Evolutionary conservation across 352 stramenopile species (phyloP), one percentile per base, ranked within the genome.

Genomic region (Globisporangium camurandrum): DNA sequence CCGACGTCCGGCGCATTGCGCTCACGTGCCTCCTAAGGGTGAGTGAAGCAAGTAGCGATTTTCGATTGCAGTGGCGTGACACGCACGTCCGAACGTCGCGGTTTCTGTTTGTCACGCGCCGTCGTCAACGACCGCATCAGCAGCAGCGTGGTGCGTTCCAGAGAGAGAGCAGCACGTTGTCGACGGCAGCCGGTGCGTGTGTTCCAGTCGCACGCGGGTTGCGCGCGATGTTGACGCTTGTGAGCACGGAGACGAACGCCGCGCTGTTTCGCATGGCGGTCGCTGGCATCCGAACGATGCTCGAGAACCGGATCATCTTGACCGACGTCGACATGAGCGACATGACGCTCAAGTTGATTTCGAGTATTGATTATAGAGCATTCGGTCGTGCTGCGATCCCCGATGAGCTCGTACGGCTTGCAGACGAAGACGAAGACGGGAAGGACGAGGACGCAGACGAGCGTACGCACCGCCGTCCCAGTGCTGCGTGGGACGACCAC

Each of bases 321-420:
- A 59, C 71, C 46, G 80, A 94, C 57, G 74, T 92, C n/a, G 80
- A 94, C 58, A 64, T 94, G n/a, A 90, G 69, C 42, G 83, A 94
- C 49, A 66, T 85, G 22, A 70, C 67, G 28, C 63, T 82, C 14
- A 94, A 94, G 54, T 56, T 94, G 19, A 69, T 91, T 24, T 83
- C 80, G 6, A 90, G 77, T 53, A 81, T 94, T 43, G 75, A 91
- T 48, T 94, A 86, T 41, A 68, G 75, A 1, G 83, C 83, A 19
- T 92, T 94, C 64, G 83, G 83, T 3, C 72, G 83, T 16, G 71
- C 80, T 44, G 83, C 83, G 6, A 73, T 92, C 62, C 51, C 67
- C 0, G 74, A 92, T 22, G 74, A 86, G 44, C 47, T 85, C 22
- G 54, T 67, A 10, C 54, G 43, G 28, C 38, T 76, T 39, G 50